These are phyloP conservation scores for Biscogniauxia marginata DNA, from an alignment of 2,329 filamentous ascomycete genomes.

Conservation along the genomic window DNA sequence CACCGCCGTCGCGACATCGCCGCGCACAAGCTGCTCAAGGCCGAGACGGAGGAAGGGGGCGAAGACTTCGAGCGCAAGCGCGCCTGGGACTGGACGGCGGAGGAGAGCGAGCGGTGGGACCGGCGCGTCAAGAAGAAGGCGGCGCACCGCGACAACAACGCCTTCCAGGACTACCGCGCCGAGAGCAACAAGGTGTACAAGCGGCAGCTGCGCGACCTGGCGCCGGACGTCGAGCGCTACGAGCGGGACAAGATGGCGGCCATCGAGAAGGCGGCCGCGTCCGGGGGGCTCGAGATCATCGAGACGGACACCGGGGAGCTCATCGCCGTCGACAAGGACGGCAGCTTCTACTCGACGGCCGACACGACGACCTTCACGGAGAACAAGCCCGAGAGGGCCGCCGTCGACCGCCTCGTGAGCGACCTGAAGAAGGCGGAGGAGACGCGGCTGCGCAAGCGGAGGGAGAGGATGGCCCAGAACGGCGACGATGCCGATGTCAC, in stretches of 20 bases:
- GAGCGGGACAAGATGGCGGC: conserved; percentile 81
- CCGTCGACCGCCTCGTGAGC: conserved; percentile 81
- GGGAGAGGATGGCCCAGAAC: conserved; percentile 71
- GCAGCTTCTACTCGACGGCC: conserved; percentile 85
- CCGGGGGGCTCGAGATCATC: conserved; percentile 85
- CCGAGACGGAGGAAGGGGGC: conserved; percentile 78
- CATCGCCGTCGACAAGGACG: conserved; percentile 88
- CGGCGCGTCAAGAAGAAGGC: conserved; percentile 83
- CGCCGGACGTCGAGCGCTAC: conserved; percentile 79
- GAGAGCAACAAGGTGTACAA: conserved; percentile 94
- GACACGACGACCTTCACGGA: conserved; percentile 79
- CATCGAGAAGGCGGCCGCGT: conserved; percentile 79
- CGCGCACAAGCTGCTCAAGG: conserved; percentile 88
- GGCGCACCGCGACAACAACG: conserved; percentile 76
- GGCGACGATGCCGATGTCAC: conserved; percentile 91
- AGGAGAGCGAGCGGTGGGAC: conserved; percentile 94
- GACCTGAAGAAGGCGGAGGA: conserved; percentile 90
- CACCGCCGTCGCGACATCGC: conserved; percentile 84
- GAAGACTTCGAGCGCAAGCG: conserved; percentile 97
- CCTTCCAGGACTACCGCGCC: conserved; percentile 84
- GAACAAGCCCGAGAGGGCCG: conserved; percentile 83
- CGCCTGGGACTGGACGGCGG: conserved; percentile 97
- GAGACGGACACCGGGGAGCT: conserved; percentile 95
- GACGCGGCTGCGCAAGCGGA: conserved; percentile 78
- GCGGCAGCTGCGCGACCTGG: conserved; percentile 76